phyloP scores from a whole-genome alignment of 352 stramenopile genomes.

The Phytopythium chamaehyphon region DNA sequence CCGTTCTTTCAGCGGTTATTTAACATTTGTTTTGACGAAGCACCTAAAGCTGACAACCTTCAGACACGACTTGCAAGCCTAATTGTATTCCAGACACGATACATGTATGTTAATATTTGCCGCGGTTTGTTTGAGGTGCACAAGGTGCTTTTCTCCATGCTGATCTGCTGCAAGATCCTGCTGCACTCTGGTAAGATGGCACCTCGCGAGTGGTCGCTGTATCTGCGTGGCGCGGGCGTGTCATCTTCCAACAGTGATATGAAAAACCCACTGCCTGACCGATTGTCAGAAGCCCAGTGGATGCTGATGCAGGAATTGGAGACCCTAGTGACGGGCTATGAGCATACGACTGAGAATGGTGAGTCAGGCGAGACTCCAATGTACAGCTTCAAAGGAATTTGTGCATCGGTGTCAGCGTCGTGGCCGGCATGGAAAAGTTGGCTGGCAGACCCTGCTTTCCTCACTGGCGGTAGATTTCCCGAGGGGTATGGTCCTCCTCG shows the following conservation, averaged over 20 bases:
- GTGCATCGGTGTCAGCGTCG: conserved; percentile 49
- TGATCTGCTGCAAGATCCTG: conserved; percentile 95
- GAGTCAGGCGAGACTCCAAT: conserved; percentile 6
- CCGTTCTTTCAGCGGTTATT: conserved; percentile 92
- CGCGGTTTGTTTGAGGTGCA: conserved; percentile 92
- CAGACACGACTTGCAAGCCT: conserved; percentile 67
- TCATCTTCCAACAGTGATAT: conserved; percentile 14
- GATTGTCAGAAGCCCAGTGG: conserved; percentile 79
- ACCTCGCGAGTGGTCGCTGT: conserved; percentile 84
- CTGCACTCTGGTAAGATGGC: conserved; percentile 73
- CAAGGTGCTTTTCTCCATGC: conserved; percentile 92
- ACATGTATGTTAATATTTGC: conserved; percentile 95
- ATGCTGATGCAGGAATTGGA: conserved; percentile 79
- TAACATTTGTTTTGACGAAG: conserved; percentile 88
- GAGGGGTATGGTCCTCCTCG: conserved; percentile 4
- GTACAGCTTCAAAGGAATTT: conserved; percentile 57
- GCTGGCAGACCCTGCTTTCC: conserved; percentile 43
- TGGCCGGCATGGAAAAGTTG: conserved; percentile 59
- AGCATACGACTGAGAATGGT: neutral
- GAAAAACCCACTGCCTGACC: conserved; percentile 60
- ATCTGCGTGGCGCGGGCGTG: conserved; percentile 65
- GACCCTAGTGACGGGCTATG: conserved; percentile 34
- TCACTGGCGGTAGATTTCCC: conserved; percentile 16
- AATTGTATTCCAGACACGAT: conserved; percentile 87
- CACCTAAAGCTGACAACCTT: conserved; percentile 49